Conservation (phyloP, 2,329 filamentous ascomycete genomes). For the Sclerotinia sclerotiorum region DNA sequence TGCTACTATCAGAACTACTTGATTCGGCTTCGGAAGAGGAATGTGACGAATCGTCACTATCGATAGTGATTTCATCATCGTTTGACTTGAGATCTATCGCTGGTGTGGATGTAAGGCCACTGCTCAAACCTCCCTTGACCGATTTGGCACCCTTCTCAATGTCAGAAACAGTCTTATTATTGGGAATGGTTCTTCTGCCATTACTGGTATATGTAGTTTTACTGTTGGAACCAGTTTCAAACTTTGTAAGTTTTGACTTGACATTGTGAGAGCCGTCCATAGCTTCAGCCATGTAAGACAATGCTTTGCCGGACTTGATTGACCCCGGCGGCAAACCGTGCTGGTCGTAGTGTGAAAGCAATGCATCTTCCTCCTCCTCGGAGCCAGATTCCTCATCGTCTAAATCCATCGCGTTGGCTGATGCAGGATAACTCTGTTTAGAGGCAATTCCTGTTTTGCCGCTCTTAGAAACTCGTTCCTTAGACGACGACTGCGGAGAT, state of each 20-base stretch:
- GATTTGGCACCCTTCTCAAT: too few species aligned
- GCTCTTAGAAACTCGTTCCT: background rate
- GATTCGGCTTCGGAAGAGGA: slow-evolving; percentile 23
- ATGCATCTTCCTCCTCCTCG: slow-evolving; percentile 40
- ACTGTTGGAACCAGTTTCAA: slow-evolving; percentile 28
- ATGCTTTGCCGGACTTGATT: slow-evolving; percentile 36
- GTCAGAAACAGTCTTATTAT: too few species aligned
- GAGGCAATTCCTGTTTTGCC: slow-evolving; percentile 7
- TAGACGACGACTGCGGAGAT: background rate
- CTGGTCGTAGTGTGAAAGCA: slow-evolving; percentile 39
- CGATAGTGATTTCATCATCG: slow-evolving; percentile 24
- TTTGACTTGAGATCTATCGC: slow-evolving; percentile 37
- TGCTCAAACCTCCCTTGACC: slow-evolving; percentile 23
- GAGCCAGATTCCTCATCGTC: slow-evolving; percentile 28
- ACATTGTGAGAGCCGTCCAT: slow-evolving; percentile 28
- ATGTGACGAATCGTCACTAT: slow-evolving; percentile 25
- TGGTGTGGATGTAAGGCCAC: slow-evolving; percentile 33
- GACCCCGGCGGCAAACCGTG: slow-evolving; percentile 39
- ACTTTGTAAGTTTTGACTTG: slow-evolving; percentile 26
- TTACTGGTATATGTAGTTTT: slow-evolving; percentile 34
- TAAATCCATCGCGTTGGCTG: slow-evolving; percentile 22
- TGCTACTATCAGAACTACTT: slow-evolving; percentile 24
- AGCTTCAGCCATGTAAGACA: slow-evolving; percentile 36
- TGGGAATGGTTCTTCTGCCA: slow-evolving; percentile 22
- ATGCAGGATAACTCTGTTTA: background rate